Percentiles rank a stretch among this genome's conserved stretches.
These are phyloP conservation scores for Diaporthe ampelina DNA, from an alignment of 2,329 filamentous ascomycete genomes.

Conservation along the genomic window DNA sequence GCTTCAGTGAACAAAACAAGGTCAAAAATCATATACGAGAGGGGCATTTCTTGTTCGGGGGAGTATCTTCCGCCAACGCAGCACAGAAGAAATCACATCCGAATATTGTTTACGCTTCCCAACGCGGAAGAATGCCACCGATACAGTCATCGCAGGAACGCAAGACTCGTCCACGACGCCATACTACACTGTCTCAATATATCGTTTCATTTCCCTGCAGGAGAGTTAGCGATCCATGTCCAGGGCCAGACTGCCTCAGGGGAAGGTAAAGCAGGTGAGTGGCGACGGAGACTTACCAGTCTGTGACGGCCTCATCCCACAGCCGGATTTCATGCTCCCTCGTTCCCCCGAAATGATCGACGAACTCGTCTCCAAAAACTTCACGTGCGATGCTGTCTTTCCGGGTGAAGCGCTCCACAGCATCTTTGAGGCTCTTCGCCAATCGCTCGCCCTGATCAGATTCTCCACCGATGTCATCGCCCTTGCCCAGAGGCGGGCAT, in stretches of 20 bases:
- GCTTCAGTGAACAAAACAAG: not conserved
- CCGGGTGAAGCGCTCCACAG: conserved; percentile 81
- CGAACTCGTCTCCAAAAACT: conserved; percentile 94
- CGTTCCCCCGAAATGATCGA: conserved; percentile 94
- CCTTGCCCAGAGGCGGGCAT: conserved; percentile 86
- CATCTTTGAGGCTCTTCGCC: conserved; percentile 88
- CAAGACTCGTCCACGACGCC: not conserved
- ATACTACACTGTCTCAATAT: conserved; percentile 79
- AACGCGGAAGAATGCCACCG: not conserved
- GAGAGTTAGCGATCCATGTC: conserved; percentile 15
- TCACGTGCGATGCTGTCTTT: conserved; percentile 90
- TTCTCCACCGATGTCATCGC: conserved; percentile 82
- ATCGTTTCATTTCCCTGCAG: conserved; percentile 79
- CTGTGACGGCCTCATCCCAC: conserved; percentile 97
- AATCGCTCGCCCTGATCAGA: conserved; percentile 81
- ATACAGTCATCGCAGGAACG: not conserved
- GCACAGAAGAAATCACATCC: conserved; percentile 5
- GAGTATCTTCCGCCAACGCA: conserved; percentile 3
- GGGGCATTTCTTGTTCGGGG: conserved; percentile 29
- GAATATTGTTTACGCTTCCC: not conserved
- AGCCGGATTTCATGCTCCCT: conserved; percentile 90
- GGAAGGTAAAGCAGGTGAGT: not conserved
- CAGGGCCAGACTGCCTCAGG: not conserved
- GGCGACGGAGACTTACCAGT: conserved; percentile 78
- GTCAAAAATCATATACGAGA: conserved; percentile 23